These are phyloP conservation scores for Terfezia claveryi DNA, from an alignment of 495 filamentous ascomycete species.

Conservation along the genomic window DNA sequence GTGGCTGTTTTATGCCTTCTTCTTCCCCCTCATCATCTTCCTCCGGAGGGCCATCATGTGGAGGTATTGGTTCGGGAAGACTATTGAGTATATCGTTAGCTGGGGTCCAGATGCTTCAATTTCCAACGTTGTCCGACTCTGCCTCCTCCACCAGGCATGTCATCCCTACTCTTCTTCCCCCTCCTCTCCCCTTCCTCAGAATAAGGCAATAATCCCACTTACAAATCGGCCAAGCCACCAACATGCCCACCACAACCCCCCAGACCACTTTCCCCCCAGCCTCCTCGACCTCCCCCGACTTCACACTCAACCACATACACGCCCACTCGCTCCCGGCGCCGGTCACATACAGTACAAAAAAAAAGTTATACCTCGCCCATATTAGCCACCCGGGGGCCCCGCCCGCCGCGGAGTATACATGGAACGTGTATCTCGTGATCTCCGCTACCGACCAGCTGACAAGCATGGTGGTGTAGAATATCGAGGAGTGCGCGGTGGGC, in stretches of 20 bases:
- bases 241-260: constrained; percentile 28
- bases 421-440: constrained; percentile 73
- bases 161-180: too few species aligned
- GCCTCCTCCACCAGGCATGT: too few species aligned
- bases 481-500: constrained; percentile 29
- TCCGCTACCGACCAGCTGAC: constrained; percentile 70
- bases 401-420: constrained; percentile 46
- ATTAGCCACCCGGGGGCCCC: constrained; percentile 37
- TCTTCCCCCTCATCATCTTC: constrained; percentile 44
- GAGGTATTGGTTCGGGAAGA: constrained; percentile 68
- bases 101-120: too few species aligned
- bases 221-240: constrained; percentile 68
- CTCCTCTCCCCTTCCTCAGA: too few species aligned
- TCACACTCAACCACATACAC: constrained; percentile 44
- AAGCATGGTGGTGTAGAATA: constrained; percentile 48
- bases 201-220: constrained; percentile 16
- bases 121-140: too few species aligned
- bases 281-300: constrained; percentile 28
- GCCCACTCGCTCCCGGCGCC: constrained; percentile 71
- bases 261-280: not conserved
- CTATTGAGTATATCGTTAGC: constrained; percentile 22
- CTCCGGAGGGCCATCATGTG: constrained; percentile 83
- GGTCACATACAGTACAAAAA: constrained; percentile 77
- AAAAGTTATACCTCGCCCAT: constrained; percentile 86
- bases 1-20: constrained; percentile 4